These are phyloP conservation scores for Lagenaria siceraria DNA, from an alignment of 306 rosid genomes.

Conservation along the genomic window DNA sequence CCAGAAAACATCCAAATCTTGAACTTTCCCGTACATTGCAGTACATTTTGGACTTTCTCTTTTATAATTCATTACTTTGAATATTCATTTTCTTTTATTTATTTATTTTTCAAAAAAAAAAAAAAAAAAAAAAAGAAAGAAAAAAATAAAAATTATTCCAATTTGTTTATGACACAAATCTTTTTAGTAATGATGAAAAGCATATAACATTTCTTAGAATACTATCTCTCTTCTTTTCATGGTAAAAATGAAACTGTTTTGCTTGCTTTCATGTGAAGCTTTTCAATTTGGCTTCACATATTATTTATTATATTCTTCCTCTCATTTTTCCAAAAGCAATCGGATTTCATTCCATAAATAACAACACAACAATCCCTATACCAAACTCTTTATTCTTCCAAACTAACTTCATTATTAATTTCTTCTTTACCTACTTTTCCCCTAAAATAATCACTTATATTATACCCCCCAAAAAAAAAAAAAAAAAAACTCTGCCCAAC, in stretches of 20 bases:
- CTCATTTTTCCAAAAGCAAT: not conserved
- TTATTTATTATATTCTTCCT: not conserved
- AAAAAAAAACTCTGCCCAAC: too few species aligned
- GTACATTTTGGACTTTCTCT: constrained; percentile 3
- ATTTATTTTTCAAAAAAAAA: not conserved
- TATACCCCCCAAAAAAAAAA: too few species aligned
- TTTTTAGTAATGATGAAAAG: not conserved
- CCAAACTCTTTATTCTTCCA: not conserved
- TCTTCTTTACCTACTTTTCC: not conserved
- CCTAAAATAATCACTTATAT: not conserved
- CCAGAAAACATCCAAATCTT: not conserved
- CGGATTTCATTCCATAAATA: not conserved
- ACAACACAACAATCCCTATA: not conserved
- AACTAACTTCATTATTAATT: not conserved
- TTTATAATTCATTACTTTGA: not conserved
- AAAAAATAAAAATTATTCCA: not conserved
- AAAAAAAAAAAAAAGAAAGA: not conserved
- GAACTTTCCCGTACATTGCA: not conserved
- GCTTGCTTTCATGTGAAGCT: not conserved
- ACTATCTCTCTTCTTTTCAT: constrained; percentile 4
- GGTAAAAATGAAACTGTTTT: not conserved
- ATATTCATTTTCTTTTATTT: not conserved
- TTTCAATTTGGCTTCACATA: not conserved
- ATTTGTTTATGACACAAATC: not conserved
- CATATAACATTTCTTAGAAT: not conserved